Evolutionary conservation across 2,329 filamentous ascomycete genomes (phyloP).

Genomic region (Scytalidium sp.): DNA sequence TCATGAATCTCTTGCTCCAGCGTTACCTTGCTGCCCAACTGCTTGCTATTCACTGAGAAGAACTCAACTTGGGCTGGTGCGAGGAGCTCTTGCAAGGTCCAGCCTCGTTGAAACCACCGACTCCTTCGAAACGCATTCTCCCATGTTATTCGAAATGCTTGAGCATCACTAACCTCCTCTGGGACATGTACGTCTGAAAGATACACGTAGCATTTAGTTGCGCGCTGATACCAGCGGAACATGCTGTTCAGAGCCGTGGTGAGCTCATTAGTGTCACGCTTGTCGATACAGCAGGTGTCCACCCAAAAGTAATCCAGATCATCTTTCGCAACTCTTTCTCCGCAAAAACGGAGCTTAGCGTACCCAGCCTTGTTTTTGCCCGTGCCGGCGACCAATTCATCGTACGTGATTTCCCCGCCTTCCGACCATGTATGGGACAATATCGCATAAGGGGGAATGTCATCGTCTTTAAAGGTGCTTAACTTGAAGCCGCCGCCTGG

Average conservation of each 20-base stretch:
- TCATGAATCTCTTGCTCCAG: constrained; percentile 9
- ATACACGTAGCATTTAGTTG: constrained; percentile 14
- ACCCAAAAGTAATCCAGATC: neutral
- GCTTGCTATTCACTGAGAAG: constrained; percentile 11
- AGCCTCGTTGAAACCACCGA: too few species aligned
- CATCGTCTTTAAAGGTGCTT: constrained; percentile 2
- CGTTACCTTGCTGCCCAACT: constrained; percentile 8
- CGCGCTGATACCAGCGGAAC: constrained; percentile 6
- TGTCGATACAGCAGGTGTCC: constrained; percentile 15
- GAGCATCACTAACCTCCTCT: constrained; percentile 1
- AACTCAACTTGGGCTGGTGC: constrained; percentile 10
- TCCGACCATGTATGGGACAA: constrained; percentile 6
- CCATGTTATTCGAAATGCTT: constrained; percentile 7
- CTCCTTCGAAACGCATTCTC: constrained; percentile 8
- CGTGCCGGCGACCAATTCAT: constrained; percentile 3
- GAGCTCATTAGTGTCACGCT: constrained; percentile 10
- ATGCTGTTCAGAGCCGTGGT: constrained; percentile 11
- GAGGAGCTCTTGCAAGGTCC: too few species aligned
- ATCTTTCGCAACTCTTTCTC: constrained; percentile 4
- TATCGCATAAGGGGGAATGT: constrained; percentile 6
- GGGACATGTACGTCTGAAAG: constrained; percentile 8
- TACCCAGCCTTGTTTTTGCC: constrained; percentile 7
- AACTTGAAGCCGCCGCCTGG: constrained; percentile 2
- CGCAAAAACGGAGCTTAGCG: constrained; percentile 7
- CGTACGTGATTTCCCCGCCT: constrained; percentile 5